Conservation (phyloP, 306 rosid species). For the Medicago lupulina region DNA sequence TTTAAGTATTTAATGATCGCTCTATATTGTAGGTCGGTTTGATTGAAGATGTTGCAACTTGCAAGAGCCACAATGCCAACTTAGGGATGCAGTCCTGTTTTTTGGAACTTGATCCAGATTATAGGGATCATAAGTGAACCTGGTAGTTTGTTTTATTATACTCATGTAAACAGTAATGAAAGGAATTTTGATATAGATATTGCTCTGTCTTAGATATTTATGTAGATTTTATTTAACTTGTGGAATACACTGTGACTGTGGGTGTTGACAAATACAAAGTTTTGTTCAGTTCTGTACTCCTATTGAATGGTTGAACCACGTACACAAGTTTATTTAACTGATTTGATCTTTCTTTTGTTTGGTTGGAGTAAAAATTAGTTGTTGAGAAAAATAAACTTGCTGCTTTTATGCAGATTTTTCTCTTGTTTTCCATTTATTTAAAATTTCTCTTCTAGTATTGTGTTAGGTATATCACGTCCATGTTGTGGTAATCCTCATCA, state of each 20-base stretch:
- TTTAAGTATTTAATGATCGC: no score
- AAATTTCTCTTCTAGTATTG: no score
- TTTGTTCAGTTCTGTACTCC: constrained; percentile 27
- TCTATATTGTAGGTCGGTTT: constrained; percentile 59
- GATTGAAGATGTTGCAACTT: constrained; percentile 60
- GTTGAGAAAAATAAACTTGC: background rate
- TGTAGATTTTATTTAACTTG: constrained; percentile 51
- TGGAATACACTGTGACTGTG: constrained; percentile 34
- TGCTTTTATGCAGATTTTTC: no score
- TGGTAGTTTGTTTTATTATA: constrained; percentile 34
- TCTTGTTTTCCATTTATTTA: no score
- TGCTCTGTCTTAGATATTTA: constrained; percentile 19
- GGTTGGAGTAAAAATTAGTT: no score
- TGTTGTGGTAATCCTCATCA: no score
- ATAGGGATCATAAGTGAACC: constrained; percentile 28
- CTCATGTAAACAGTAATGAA: constrained; percentile 45
- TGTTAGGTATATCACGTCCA: no score
- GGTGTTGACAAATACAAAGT: constrained; percentile 38
- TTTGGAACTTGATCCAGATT: constrained; percentile 45
- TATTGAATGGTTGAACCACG: background rate
- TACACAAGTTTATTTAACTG: background rate
- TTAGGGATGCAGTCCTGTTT: constrained; percentile 34
- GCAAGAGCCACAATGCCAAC: constrained; percentile 25
- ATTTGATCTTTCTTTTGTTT: background rate
- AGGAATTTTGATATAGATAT: constrained; percentile 41